Percentiles rank a stretch among this genome's conserved stretches.
Evolutionary conservation across 345 rosid species (phyloP).

Genomic region (Litchi chinensis): DNA sequence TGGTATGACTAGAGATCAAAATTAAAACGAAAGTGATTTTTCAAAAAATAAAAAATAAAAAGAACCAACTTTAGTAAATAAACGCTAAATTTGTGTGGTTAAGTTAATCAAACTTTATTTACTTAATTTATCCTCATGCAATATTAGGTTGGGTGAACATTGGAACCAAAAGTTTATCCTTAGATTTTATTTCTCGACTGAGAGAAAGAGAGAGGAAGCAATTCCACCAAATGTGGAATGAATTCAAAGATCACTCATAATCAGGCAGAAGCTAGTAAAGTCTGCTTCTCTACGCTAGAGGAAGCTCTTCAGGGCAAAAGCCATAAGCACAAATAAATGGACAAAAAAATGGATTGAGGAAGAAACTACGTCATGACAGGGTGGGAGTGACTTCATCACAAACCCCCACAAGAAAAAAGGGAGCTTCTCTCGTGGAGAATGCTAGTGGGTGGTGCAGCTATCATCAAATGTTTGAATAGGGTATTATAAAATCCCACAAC

Average conservation of each 20-base stretch:
- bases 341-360: not conserved
- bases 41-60: too few relatives aligned
- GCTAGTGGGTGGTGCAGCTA: conserved; percentile 58
- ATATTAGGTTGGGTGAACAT: not conserved
- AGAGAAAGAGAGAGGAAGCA: not conserved
- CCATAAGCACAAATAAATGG: not conserved
- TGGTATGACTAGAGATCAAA: not conserved
- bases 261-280: not conserved
- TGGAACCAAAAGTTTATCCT: too few relatives aligned
- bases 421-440: conserved; percentile 33
- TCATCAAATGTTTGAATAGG: conserved; percentile 55
- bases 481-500: conserved; percentile 4
- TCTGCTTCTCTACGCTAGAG: conserved; percentile 18
- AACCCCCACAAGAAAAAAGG: conserved; percentile 22
- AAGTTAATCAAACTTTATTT: not conserved
- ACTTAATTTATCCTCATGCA: not conserved
- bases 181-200: too few relatives aligned
- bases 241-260: conserved; percentile 17
- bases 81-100: not conserved
- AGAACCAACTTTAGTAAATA: too few relatives aligned
- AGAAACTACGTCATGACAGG: conserved; percentile 56
- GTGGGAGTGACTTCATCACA: conserved; percentile 65
- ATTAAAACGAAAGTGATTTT: too few relatives aligned
- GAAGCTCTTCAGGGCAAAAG: not conserved
- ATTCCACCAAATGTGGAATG: conserved; percentile 8